Conservation (phyloP, 148 eudicot genomes). For the Heliosperma pusillum region DNA sequence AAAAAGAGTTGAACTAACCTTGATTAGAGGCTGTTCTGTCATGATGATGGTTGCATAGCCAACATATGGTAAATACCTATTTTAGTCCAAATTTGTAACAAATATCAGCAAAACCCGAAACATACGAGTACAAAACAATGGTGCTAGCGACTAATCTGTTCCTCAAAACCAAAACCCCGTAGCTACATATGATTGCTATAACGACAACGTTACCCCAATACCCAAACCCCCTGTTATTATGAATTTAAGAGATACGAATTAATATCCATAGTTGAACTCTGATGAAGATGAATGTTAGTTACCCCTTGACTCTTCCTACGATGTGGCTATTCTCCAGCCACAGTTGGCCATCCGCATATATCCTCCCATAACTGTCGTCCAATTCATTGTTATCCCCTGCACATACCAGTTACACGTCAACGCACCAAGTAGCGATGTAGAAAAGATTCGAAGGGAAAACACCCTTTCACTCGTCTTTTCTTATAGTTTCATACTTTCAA, state of each 20-base stretch:
- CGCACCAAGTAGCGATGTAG: neutral
- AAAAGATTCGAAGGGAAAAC: too few relatives aligned
- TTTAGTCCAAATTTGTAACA: constrained; percentile 5
- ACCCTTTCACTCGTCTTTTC: too few relatives aligned
- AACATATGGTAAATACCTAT: constrained; percentile 31
- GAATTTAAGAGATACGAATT: too few relatives aligned
- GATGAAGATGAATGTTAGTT: neutral
- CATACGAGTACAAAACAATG: too few relatives aligned
- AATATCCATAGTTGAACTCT: too few relatives aligned
- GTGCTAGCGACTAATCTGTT: too few relatives aligned
- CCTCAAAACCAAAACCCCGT: too few relatives aligned
- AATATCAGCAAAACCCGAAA: neutral
- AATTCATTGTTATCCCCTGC: constrained; percentile 23
- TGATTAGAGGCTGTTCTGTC: constrained; percentile 50
- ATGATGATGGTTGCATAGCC: constrained; percentile 56
- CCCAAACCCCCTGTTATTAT: too few relatives aligned
- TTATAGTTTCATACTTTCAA: neutral
- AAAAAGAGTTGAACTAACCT: constrained; percentile 17
- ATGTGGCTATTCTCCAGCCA: constrained; percentile 30
- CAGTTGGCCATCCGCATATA: constrained; percentile 32
- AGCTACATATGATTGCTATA: too few relatives aligned
- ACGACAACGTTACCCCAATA: too few relatives aligned
- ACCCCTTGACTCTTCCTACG: constrained; percentile 36
- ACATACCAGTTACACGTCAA: neutral
- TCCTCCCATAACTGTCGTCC: constrained; percentile 28